A percentile compares a stretch with the other conserved stretches of the same genome.
Evolutionary conservation across 441 rosid genomes (phyloP).

Genomic region (Gossypium lobatum): DNA sequence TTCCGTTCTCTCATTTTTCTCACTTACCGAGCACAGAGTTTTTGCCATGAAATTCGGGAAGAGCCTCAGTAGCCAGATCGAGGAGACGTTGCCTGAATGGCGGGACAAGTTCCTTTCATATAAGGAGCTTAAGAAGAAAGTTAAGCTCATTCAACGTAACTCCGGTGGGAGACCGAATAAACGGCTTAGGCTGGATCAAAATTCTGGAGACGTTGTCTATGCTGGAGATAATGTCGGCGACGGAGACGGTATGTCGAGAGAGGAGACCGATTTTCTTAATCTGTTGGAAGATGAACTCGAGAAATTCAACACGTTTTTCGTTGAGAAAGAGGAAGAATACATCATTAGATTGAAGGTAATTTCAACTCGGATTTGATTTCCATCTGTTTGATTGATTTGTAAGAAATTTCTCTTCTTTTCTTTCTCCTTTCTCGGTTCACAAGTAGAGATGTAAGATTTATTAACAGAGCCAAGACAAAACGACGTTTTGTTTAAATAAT

Average conservation of each 20-base stretch:
- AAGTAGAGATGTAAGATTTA: neutral
- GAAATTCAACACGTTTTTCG: constrained; percentile 80
- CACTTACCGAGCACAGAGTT: constrained; percentile 6
- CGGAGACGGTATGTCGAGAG: constrained; percentile 39
- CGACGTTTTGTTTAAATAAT: neutral
- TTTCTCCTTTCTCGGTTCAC: neutral
- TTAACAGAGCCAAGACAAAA: neutral
- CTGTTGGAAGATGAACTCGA: constrained; percentile 76
- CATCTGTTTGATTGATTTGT: neutral
- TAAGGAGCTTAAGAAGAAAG: constrained; percentile 71
- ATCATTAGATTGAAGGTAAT: constrained; percentile 79
- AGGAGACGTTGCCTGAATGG: constrained; percentile 78
- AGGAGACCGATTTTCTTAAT: constrained; percentile 60
- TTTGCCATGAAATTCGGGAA: constrained; percentile 77
- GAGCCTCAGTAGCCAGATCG: constrained; percentile 81
- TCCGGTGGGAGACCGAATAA: constrained; percentile 35
- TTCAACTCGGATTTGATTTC: neutral
- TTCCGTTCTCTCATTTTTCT: neutral
- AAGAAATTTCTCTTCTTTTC: neutral
- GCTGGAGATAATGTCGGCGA: constrained; percentile 12
- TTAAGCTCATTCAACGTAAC: constrained; percentile 58
- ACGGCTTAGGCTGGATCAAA: constrained; percentile 39
- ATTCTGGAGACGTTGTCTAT: constrained; percentile 12
- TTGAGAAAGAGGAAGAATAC: constrained; percentile 89
- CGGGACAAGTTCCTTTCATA: constrained; percentile 77